Base-by-base conservation (phyloP, 2,329 filamentous ascomycete genomes). In the Aspergillus unguis region DNA sequence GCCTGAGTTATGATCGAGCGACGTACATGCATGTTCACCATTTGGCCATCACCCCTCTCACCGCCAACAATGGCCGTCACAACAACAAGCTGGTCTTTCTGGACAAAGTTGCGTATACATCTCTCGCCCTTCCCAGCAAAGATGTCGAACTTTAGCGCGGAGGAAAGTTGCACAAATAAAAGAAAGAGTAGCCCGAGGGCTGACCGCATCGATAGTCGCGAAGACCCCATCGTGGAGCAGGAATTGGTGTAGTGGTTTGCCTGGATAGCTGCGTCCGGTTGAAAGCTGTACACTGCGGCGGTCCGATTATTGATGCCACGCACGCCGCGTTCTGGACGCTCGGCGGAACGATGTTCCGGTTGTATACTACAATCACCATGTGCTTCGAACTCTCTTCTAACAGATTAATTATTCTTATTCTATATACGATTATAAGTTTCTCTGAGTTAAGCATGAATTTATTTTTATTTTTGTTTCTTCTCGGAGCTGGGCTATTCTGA, bases 91-190 rank as follows among this genome's bases (percentile, higher is more conserved):
- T 94, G 95, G 69, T 96, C 91, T 75, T 85, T 88, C 56, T 84
- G 82, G 61, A 96, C 92, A 73, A 96, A 99, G 78, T 99, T 99
- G 71, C 92, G 85, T 73, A 99, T 88, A 78, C 94, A 99, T 77
- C 92, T 84, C 76, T 92, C 88, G 68, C 86, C 83, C 66, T 81
- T 84, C 42, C 82, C 80, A 56, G 91, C 90, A 65, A 83, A 75
- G 56, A 99, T 84, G 67, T 99, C 94, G 81, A 99, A 96, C 79
- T 95, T 96, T 66, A 99, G 85, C 54, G 91, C 91, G 37, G 76
- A 75, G 37, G 77, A 67, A 37, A 76, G 58, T 48, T 71, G 67
- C 8, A 69, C 58, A 33, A 73, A 58, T 28, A 72, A 58, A 6
- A 75, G 62, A n/a, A 62, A 52, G 26, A 73, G 56, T 37, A 73